Percentiles rank a stretch among this genome's conserved stretches.
These are phyloP conservation scores for Gracilaria caudata DNA, from an alignment of 23 red algal genomes.

Conservation along the genomic window DNA sequence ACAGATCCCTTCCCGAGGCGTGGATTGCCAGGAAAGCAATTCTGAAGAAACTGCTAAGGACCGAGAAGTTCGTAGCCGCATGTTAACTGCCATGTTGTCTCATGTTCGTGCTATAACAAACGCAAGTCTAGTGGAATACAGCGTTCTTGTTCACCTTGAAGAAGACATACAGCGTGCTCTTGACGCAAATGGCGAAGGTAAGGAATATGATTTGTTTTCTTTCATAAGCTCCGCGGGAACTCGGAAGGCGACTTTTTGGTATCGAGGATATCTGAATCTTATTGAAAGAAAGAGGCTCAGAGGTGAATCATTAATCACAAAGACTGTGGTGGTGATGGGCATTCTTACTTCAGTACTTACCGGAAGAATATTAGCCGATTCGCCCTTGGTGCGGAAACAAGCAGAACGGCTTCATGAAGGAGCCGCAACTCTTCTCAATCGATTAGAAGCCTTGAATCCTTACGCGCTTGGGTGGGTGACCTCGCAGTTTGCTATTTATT, in stretches of 20 bases:
- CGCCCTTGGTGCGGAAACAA: slow-evolving; percentile 40
- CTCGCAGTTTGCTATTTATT: slow-evolving; percentile 46
- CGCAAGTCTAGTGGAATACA: slow-evolving; percentile 41
- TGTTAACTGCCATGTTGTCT: slow-evolving; percentile 52
- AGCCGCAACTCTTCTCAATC: slow-evolving; percentile 54
- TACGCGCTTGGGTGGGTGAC: slow-evolving; percentile 54
- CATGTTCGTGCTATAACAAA: slow-evolving; percentile 60
- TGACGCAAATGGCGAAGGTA: slow-evolving; percentile 74
- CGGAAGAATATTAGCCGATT: slow-evolving; percentile 35
- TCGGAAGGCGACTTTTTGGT: slow-evolving; percentile 1
- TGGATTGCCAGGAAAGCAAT: not conserved
- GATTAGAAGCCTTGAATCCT: slow-evolving; percentile 49
- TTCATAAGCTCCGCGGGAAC: slow-evolving; percentile 32
- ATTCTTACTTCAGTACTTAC: slow-evolving; percentile 54
- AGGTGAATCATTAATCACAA: slow-evolving; percentile 42
- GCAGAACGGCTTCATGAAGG: slow-evolving; percentile 47
- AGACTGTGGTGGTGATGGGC: slow-evolving; percentile 40
- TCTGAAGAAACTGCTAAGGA: slow-evolving; percentile 19
- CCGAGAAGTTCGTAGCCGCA: slow-evolving; percentile 50
- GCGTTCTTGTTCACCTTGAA: slow-evolving; percentile 44
- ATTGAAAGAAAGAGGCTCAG: slow-evolving; percentile 34
- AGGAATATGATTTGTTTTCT: slow-evolving; percentile 56
- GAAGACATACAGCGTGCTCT: slow-evolving; percentile 68
- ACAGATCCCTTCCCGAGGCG: not conserved
- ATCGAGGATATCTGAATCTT: not conserved